phyloP scores from a whole-genome alignment of 225 moss, liverwort and hornwort species.

The Pseudoscleropodium purum region DNA sequence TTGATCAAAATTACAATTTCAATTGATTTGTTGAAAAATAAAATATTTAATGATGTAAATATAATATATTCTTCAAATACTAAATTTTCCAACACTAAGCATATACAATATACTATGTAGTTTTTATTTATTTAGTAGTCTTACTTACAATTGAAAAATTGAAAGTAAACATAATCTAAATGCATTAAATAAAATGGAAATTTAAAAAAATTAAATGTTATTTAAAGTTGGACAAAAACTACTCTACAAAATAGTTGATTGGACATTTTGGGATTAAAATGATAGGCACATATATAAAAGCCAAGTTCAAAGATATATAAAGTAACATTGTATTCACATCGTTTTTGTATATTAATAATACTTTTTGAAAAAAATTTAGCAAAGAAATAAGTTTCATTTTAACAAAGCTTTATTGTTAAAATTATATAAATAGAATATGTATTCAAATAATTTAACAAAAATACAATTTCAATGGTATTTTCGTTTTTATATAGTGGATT shows the following conservation, averaged over 20 bases:
- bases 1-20: neutral
- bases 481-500: neutral
- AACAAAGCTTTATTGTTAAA: neutral
- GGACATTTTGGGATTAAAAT: neutral
- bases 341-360: neutral
- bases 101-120: neutral
- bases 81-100: neutral
- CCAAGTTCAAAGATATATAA: neutral
- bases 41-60: neutral
- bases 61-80: neutral
- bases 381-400: neutral
- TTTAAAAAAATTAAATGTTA: neutral
- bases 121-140: neutral
- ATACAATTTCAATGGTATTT: neutral
- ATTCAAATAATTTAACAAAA: neutral
- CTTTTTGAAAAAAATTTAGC: neutral
- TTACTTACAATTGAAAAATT: neutral
- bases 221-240: neutral
- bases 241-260: neutral
- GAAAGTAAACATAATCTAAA: neutral
- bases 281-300: accelerated
- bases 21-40: neutral
- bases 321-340: neutral
- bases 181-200: neutral
- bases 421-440: neutral